Evolutionary conservation across 2,329 filamentous ascomycete genomes (phyloP), one percentile per base, ranked within the genome.

Genomic region (Phaeosphaeria sp.): DNA sequence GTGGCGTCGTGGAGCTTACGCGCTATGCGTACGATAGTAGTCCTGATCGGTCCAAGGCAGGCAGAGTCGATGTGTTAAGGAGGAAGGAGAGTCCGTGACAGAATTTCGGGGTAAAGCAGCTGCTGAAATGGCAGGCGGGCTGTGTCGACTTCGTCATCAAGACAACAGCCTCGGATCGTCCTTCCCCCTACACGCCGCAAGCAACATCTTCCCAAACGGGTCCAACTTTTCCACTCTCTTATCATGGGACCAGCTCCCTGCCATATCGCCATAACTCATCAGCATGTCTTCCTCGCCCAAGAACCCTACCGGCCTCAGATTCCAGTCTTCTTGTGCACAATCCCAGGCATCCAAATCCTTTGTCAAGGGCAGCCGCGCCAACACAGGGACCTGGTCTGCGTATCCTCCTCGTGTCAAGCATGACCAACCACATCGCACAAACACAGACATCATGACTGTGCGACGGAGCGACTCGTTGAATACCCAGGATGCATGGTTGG

Each of bases 391-490:
- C 39, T 66, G 62, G 42, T 69, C 63, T 25, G 69, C 70, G 5
- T 69, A 44, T 1, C 70, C 71, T 11, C 53, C 64, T 18, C 58
- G 58, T 0, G 58, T 68, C 2, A 69, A 46, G 6, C 56, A 54
- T 20, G 52, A 60, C 69, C 68, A 73, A 0, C 46, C 62, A 41
- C 71, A 71, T 23, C 72, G 66, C 21, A 68, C 47, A 39, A 72
- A 71, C 1, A 69, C 62, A 0, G 69, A 71, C 11, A 73, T 69
- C 50, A 74, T 56, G 10, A 73, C 62, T 0, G 71, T 72, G 52
- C 70, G 61, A 2, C 71, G 67, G 0, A 74, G 55, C 6, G 69
- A 73, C 44, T 73, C 71, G 48, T 70, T 60, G 51, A 74, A 74
- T 2, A 71, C 52, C 67, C 68, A 73, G 1, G 50, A 51, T 6